phyloP scores from a whole-genome alignment of 2,329 filamentous ascomycete genomes.

The Monosporascus sp. region DNA sequence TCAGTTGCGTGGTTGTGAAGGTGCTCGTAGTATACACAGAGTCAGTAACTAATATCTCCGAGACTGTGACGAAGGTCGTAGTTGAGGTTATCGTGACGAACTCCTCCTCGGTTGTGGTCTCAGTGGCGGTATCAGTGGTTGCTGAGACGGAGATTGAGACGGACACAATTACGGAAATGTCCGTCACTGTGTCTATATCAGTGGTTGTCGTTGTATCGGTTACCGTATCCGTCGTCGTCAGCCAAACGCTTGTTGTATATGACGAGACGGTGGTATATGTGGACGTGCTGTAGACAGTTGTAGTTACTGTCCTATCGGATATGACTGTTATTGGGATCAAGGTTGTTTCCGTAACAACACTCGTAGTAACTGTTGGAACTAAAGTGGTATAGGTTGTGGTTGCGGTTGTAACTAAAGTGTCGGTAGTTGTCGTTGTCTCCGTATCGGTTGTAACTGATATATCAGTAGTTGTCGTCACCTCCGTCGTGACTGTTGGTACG shows the following conservation, averaged over 20 bases:
- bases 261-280: constrained; percentile 15
- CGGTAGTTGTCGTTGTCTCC: neutral
- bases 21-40: constrained; percentile 24
- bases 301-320: constrained; percentile 13
- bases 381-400: neutral
- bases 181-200: neutral
- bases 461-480: constrained; percentile 1
- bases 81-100: constrained; percentile 21
- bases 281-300: constrained; percentile 17
- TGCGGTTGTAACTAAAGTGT: neutral
- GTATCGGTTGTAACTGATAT: neutral
- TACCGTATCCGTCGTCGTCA: constrained; percentile 10
- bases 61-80: constrained; percentile 21
- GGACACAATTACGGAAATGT: constrained; percentile 1
- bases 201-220: constrained; percentile 11
- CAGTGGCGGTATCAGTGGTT: constrained; percentile 12
- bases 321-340: constrained; percentile 18
- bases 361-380: constrained; percentile 13
- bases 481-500: constrained; percentile 1
- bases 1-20: constrained; percentile 21
- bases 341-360: constrained; percentile 13
- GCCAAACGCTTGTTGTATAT: constrained; percentile 14
- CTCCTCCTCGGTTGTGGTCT: constrained; percentile 13
- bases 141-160: constrained; percentile 12
- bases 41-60: constrained; percentile 23